Evolutionary conservation across 169 alveolate genomes (phyloP).

Genomic region (Plasmodium reichenowi): DNA sequence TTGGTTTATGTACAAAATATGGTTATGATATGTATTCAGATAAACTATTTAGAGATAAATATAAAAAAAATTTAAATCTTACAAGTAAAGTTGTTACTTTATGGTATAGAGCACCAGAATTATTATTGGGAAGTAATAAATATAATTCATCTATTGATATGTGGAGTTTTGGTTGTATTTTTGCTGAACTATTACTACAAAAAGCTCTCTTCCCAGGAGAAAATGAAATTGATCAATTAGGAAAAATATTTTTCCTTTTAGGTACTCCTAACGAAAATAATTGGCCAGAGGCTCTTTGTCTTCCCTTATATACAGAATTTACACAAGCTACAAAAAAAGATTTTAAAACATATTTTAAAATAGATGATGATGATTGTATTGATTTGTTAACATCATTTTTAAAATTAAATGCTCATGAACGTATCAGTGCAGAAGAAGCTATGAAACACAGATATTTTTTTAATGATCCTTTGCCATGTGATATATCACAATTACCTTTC

Average conservation of each 20-base stretch:
- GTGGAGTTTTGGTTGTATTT: conserved; percentile 96
- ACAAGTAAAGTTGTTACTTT: conserved; percentile 92
- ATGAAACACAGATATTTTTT: conserved; percentile 88
- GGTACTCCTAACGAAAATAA: conserved; percentile 89
- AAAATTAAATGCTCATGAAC: conserved; percentile 86
- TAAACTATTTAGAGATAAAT: conserved; percentile 75
- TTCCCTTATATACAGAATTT: conserved; percentile 82
- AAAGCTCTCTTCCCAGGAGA: conserved; percentile 93
- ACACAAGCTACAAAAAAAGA: conserved; percentile 78
- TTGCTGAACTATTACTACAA: conserved; percentile 92
- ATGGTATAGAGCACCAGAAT: conserved; percentile 98
- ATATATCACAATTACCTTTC: conserved; percentile 74
- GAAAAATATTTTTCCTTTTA: conserved; percentile 86
- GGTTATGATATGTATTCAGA: conserved; percentile 80
- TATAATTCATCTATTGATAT: conserved; percentile 94
- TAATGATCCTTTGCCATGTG: conserved; percentile 82
- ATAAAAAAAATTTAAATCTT: conserved; percentile 84
- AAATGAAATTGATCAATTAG: conserved; percentile 89
- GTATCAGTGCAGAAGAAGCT: conserved; percentile 88
- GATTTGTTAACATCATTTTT: conserved; percentile 81
- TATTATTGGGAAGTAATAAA: conserved; percentile 91
- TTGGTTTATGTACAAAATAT: conserved; percentile 90
- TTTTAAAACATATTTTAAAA: conserved; percentile 58
- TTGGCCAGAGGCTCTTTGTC: conserved; percentile 93
- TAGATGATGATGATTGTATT: conserved; percentile 70